phyloP scores from a whole-genome alignment of 495 filamentous ascomycete species.

The Astrothelium subdiscretum region DNA sequence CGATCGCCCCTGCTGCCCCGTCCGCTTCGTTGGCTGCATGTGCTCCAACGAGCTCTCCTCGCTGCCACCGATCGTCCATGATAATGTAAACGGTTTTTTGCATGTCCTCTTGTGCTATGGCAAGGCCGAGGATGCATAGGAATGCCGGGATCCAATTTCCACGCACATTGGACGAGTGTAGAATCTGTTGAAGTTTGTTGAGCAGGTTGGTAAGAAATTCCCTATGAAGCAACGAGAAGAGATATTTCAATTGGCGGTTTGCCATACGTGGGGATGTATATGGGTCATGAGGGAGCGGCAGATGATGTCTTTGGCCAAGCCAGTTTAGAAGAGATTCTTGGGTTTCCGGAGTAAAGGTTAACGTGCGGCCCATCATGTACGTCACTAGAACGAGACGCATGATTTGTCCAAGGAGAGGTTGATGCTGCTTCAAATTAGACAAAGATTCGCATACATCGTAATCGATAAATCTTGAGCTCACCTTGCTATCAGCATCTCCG shows the following conservation, averaged over 20 bases:
- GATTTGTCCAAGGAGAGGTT: slow-evolving; percentile 22
- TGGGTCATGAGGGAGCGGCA: slow-evolving; percentile 8
- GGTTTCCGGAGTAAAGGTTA: slow-evolving; percentile 23
- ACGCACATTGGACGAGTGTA: slow-evolving; percentile 19
- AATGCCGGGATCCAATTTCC: slow-evolving; percentile 28
- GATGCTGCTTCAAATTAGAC: background rate
- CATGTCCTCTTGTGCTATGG: slow-evolving; percentile 28
- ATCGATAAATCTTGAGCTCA: background rate
- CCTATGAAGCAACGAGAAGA: slow-evolving; percentile 25
- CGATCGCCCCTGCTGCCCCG: slow-evolving; percentile 23
- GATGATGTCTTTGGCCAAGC: slow-evolving; percentile 11
- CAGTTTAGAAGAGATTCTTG: slow-evolving; percentile 11
- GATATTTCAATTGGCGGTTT: slow-evolving; percentile 31
- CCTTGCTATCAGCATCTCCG: background rate
- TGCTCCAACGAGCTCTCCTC: slow-evolving; percentile 6
- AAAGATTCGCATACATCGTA: background rate
- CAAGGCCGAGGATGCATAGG: slow-evolving; percentile 24
- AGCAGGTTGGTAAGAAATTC: slow-evolving; percentile 20
- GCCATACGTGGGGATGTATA: slow-evolving; percentile 27
- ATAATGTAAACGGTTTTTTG: slow-evolving; percentile 28
- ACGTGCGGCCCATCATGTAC: slow-evolving; percentile 30
- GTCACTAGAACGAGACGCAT: slow-evolving; percentile 27
- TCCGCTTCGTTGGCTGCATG: slow-evolving; percentile 13
- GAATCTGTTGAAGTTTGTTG: slow-evolving; percentile 26
- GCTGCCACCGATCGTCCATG: slow-evolving; percentile 19